Conservation (phyloP, 192 early-diverging fungal genomes). For the Umbelopsis sp. region DNA sequence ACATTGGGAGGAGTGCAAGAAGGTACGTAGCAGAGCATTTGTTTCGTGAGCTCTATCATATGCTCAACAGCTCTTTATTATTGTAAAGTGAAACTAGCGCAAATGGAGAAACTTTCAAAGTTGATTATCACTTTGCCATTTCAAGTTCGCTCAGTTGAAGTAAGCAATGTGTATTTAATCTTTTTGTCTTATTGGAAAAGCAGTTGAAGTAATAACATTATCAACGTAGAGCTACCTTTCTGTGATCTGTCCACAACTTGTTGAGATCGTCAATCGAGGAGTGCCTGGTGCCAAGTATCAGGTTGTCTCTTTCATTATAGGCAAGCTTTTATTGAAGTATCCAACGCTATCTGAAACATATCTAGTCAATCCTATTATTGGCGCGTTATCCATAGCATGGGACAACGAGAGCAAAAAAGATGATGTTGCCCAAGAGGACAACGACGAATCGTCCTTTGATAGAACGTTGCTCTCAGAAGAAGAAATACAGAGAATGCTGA, state of each 20-base stretch:
- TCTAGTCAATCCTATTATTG: constrained; percentile 49
- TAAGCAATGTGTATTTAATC: constrained; percentile 11
- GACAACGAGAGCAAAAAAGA: constrained; percentile 1
- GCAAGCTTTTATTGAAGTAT: constrained; percentile 52
- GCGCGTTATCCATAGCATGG: constrained; percentile 47
- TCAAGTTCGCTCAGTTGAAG: constrained; percentile 61
- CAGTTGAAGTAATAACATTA: neutral
- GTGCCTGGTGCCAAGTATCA: constrained; percentile 32
- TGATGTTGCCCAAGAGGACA: neutral
- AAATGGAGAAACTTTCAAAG: constrained; percentile 61
- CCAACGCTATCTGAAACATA: constrained; percentile 49
- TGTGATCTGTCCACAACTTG: constrained; percentile 52
- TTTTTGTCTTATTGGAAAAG: neutral
- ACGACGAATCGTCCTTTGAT: constrained; percentile 29
- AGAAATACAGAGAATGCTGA: constrained; percentile 47
- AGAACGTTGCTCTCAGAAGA: constrained; percentile 44
- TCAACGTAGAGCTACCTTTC: constrained; percentile 50
- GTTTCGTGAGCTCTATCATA: neutral
- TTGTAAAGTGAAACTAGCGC: constrained; percentile 46
- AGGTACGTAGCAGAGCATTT: constrained; percentile 28
- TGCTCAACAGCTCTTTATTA: too few species aligned
- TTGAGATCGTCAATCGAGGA: constrained; percentile 26
- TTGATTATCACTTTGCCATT: constrained; percentile 60
- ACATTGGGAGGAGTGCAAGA: constrained; percentile 60
- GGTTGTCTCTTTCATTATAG: constrained; percentile 54